A percentile compares a stretch with the other conserved stretches of the same genome.
Conservation (phyloP, 2,329 filamentous ascomycete genomes). For the Torrubiella hemipterigena region DNA sequence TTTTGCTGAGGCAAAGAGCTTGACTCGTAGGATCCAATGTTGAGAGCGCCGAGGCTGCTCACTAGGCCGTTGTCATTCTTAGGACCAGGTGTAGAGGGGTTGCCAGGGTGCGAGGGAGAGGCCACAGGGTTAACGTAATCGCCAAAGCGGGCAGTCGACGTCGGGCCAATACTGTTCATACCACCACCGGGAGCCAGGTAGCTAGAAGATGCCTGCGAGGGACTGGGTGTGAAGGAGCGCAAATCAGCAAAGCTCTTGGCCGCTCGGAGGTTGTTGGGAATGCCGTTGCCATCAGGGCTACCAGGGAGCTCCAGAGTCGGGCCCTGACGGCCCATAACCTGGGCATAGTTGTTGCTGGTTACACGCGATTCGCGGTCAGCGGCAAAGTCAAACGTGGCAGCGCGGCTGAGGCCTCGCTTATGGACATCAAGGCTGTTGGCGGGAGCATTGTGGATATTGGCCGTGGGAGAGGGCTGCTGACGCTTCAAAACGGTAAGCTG, state of each 20-base stretch:
- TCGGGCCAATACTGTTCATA: conserved; percentile 41
- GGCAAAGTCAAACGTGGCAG: conserved; percentile 95
- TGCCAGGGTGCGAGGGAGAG: conserved; percentile 21
- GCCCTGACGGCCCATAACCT: conserved; percentile 66
- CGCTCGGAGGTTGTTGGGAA: conserved; percentile 72
- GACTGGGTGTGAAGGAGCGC: conserved; percentile 88
- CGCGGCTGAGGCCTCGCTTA: conserved; percentile 76
- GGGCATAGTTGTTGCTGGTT: conserved; percentile 55
- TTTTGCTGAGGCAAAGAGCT: conserved; percentile 21
- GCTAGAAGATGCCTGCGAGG: conserved; percentile 73
- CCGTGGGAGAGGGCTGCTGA: conserved; percentile 37
- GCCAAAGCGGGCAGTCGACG: conserved; percentile 27
- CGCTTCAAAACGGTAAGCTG: conserved; percentile 83
- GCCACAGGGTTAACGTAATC: conserved; percentile 30
- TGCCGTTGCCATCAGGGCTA: conserved; percentile 51
- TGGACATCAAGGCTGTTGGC: conserved; percentile 64
- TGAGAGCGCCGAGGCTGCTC: conserved; percentile 36
- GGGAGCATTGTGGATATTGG: conserved; percentile 42
- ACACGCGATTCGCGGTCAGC: conserved; percentile 59
- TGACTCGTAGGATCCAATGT: conserved; percentile 38
- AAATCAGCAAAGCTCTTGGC: conserved; percentile 96
- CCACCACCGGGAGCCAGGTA: conserved; percentile 39
- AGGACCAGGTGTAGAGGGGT: conserved; percentile 23
- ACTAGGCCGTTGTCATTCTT: conserved; percentile 29
- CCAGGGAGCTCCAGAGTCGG: conserved; percentile 83